Conservation (phyloP, 768 basidiomycete genomes). For the Tremella fuciformis region DNA sequence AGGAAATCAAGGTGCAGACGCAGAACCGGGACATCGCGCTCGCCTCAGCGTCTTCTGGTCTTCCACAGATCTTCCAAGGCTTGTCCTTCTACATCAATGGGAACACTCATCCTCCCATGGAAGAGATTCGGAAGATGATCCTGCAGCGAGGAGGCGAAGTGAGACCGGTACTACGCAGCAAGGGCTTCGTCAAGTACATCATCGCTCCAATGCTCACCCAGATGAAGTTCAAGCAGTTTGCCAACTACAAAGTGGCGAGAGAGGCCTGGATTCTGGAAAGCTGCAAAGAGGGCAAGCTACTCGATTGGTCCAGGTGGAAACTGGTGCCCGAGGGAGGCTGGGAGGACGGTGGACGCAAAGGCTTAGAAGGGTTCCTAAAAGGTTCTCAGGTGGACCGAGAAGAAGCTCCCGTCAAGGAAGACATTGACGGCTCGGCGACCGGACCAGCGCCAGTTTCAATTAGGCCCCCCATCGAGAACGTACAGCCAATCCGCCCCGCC, state of each 20-base stretch:
- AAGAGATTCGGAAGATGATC: constrained; percentile 75
- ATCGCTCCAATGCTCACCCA: constrained; percentile 87
- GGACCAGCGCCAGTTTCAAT: neutral
- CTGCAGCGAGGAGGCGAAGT: constrained; percentile 74
- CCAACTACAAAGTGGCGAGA: constrained; percentile 80
- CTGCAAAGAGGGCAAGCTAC: constrained; percentile 62
- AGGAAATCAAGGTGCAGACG: constrained; percentile 73
- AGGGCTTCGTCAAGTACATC: constrained; percentile 56
- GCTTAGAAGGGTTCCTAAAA: constrained; percentile 38
- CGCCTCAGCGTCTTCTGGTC: constrained; percentile 30
- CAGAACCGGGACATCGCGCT: constrained; percentile 52
- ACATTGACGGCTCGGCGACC: constrained; percentile 15
- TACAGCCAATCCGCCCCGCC: constrained; percentile 2
- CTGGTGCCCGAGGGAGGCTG: constrained; percentile 45
- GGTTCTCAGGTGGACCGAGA: constrained; percentile 12
- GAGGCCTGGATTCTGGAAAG: constrained; percentile 88
- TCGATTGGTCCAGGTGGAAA: constrained; percentile 75
- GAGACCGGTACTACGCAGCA: constrained; percentile 56
- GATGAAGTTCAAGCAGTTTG: constrained; percentile 82
- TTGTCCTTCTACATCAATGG: constrained; percentile 89
- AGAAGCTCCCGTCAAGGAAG: constrained; percentile 8
- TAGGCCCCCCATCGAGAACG: neutral
- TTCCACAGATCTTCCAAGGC: constrained; percentile 65
- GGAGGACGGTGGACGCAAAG: constrained; percentile 40
- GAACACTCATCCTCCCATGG: constrained; percentile 79